Evolutionary conservation across 139 green algal species (phyloP).

Genomic region (Chara braunii): DNA sequence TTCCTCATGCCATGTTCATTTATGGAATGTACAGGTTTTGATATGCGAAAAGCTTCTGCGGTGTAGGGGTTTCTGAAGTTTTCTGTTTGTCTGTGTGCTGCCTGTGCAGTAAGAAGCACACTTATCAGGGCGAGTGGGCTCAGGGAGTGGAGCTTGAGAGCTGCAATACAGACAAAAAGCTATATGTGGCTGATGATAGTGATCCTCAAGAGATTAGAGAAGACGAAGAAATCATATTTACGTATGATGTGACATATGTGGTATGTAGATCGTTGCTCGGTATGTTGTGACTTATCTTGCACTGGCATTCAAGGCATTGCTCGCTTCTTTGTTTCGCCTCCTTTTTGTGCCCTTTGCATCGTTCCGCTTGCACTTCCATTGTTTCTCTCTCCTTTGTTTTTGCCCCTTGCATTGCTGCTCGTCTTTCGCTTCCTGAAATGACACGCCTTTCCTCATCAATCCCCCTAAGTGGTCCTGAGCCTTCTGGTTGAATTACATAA

Average conservation of each 20-base stretch:
- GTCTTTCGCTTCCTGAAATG: too few relatives aligned
- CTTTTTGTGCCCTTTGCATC: background rate
- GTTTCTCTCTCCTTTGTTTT: background rate
- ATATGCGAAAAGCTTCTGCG: too few relatives aligned
- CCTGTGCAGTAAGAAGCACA: conserved; percentile 79
- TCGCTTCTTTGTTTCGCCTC: background rate
- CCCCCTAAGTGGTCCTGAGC: too few relatives aligned
- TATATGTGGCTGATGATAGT: conserved; percentile 67
- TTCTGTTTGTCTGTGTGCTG: too few relatives aligned
- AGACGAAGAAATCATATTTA: conserved; percentile 88
- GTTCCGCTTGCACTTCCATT: background rate
- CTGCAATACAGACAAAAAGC: conserved; percentile 73
- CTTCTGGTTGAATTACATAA: too few relatives aligned
- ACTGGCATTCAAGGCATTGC: background rate
- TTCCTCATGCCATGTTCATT: too few relatives aligned
- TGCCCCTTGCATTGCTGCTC: too few relatives aligned
- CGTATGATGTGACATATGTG: conserved; percentile 89
- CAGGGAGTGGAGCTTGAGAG: too few relatives aligned
- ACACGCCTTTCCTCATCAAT: too few relatives aligned
- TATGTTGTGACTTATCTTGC: background rate
- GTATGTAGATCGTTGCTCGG: too few relatives aligned
- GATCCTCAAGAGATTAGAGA: conserved; percentile 68
- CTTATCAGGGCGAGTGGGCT: conserved; percentile 71
- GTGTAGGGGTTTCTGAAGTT: too few relatives aligned
- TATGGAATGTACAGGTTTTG: too few relatives aligned